A percentile compares a stretch with the other conserved stretches of the same genome.
These are phyloP conservation scores for Stentor coeruleus DNA, from an alignment of 73 alveolate species.

Conservation along the genomic window DNA sequence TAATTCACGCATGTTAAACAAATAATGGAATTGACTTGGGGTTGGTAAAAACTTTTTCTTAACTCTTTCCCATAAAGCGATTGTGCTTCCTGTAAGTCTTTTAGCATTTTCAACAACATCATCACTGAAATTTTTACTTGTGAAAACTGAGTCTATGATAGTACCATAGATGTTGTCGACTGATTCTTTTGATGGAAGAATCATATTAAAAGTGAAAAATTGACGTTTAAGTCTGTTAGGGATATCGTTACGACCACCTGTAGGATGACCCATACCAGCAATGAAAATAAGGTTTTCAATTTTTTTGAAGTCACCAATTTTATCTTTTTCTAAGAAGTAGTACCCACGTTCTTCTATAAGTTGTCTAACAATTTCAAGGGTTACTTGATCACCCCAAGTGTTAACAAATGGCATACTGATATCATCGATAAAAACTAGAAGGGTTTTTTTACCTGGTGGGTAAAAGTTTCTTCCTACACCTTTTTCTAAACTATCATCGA, in stretches of 20 bases:
- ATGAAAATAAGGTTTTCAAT: slow-evolving; percentile 94
- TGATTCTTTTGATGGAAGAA: slow-evolving; percentile 95
- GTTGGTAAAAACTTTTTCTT: slow-evolving; percentile 98
- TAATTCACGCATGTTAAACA: slow-evolving; percentile 99
- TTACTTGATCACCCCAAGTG: slow-evolving; percentile 99
- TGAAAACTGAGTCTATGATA: slow-evolving; percentile 90
- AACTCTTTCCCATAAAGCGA: slow-evolving; percentile 94
- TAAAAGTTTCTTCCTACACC: slow-evolving; percentile 97
- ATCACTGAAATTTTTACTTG: slow-evolving; percentile 85
- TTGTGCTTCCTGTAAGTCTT: slow-evolving; percentile 88
- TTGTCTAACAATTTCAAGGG: slow-evolving; percentile 98
- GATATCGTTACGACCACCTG: slow-evolving; percentile 99
- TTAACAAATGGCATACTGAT: slow-evolving; percentile 88
- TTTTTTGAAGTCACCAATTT: slow-evolving; percentile 98
- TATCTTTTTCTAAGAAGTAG: slow-evolving; percentile 99
- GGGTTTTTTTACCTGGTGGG: slow-evolving; percentile 97
- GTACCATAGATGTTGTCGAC: slow-evolving; percentile 99
- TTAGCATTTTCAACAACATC: slow-evolving; percentile 89
- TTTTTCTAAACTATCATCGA: slow-evolving; percentile 98
- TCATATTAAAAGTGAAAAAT: slow-evolving; percentile 99
- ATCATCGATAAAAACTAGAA: slow-evolving; percentile 98
- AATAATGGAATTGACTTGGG: slow-evolving; percentile 99
- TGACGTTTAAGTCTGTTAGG: slow-evolving; percentile 99
- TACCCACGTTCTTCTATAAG: slow-evolving; percentile 96
- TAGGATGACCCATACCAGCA: slow-evolving; percentile 99